Evolutionary conservation across 305 asterid species (phyloP).

Genomic region (Rubia tinctorum): DNA sequence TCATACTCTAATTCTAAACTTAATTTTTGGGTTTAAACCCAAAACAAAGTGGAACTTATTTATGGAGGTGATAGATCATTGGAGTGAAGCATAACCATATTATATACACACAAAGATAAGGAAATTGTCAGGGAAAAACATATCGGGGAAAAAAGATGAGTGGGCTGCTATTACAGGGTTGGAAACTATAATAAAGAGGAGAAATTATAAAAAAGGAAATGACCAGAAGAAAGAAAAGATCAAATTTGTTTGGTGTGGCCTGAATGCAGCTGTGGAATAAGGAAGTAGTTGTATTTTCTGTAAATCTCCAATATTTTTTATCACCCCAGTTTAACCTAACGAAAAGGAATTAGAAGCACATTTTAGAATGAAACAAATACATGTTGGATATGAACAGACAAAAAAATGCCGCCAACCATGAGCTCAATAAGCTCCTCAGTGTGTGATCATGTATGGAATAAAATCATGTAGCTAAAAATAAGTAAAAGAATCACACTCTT

Average conservation of each 20-base stretch:
- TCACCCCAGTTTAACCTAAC: not conserved
- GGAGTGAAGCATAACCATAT: too few relatives aligned
- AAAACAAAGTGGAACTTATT: too few relatives aligned
- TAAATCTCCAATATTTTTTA: not conserved
- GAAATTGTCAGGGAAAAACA: constrained; percentile 74
- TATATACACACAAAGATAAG: constrained; percentile 55
- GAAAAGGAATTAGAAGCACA: not conserved
- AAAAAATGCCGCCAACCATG: not conserved
- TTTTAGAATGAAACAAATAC: not conserved
- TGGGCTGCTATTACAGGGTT: constrained; percentile 22
- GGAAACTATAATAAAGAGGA: not conserved
- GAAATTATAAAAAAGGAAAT: not conserved
- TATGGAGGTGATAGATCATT: too few relatives aligned
- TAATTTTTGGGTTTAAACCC: too few relatives aligned
- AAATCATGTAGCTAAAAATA: too few relatives aligned
- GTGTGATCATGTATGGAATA: not conserved
- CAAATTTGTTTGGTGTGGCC: not conserved
- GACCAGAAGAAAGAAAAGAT: not conserved
- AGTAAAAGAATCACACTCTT: not conserved
- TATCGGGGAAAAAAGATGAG: constrained; percentile 54
- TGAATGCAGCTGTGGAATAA: not conserved
- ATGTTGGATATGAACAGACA: not conserved
- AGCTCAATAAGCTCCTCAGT: not conserved
- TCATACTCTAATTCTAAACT: too few relatives aligned
- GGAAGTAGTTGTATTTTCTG: constrained; percentile 9